Evolutionary conservation across 2,329 filamentous ascomycete species (phyloP), one percentile per base, ranked within the genome.

Genomic region (Sclerotinia nivalis): DNA sequence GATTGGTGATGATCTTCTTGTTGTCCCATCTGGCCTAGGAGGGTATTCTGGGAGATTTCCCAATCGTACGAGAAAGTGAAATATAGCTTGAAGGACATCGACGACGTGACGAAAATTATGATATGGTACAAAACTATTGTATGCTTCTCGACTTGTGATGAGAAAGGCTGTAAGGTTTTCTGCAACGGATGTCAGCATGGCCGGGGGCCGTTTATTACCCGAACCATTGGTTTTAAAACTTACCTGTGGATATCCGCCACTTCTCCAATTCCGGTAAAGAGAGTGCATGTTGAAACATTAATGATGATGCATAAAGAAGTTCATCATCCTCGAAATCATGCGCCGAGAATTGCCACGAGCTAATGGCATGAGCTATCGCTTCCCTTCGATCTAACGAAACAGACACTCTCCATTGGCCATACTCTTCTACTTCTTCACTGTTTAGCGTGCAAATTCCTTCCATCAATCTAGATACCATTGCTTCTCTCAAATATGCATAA

Each of bases 21-120:
- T 52, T 45, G 50, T 52, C 25, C 56, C 34, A 60, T 59, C 69
- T 28, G 25, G 67, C 50, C 76, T 75, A 68, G 75, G 71, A 43
- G 86, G 87, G 80, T 91, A 96, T 8, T 87, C 85, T 20, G 91
- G 91, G 64, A 96, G 83, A 47, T 89, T 88, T 69, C 93, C 92
- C 66, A 97, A 89, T 73, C 88, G 88, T 69, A 97, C 85, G 8
- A 98, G 87, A 78, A 97, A 97, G 81, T 91, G 89, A 79, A 97
- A 98, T 4, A 93, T 89, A 1, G 95, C 96, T 80, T 98, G 95
- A 67, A 98, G 85, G 40, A 99, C 96, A 80, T 99, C 96, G 72
- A 97, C 91, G 31, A 97, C 96, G 80, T 99, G 96, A 68, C 95
- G 91, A 80, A 98, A 99, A 81, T 99, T 99, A 83, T 99, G 96